phyloP scores from a whole-genome alignment of 805 yeast genomes.

The Pichia ethanolica region DNA sequence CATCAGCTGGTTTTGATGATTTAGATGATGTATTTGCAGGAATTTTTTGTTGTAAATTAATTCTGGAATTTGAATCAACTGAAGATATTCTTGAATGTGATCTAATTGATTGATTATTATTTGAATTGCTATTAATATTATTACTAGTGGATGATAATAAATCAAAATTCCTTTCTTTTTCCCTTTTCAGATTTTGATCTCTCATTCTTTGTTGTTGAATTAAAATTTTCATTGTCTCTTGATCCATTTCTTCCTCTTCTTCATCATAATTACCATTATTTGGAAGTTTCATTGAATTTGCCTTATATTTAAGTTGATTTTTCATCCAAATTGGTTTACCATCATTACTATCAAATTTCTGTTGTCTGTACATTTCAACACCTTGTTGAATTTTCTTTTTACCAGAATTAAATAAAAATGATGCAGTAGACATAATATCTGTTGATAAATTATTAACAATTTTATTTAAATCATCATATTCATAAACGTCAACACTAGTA shows the following conservation, averaged over 20 bases:
- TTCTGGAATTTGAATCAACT: too few species aligned
- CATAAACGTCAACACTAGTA: too few species aligned
- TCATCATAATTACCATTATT: slow-evolving; percentile 33
- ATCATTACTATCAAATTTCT: slow-evolving; percentile 23
- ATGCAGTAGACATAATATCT: slow-evolving; percentile 54
- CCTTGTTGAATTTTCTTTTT: slow-evolving; percentile 55
- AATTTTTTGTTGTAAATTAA: too few species aligned
- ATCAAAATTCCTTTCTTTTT: not conserved
- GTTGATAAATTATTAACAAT: slow-evolving; percentile 46
- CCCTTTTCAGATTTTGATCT: not conserved
- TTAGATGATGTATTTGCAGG: not conserved
- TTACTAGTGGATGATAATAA: not conserved
- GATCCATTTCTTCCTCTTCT: slow-evolving; percentile 32
- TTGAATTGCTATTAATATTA: too few species aligned
- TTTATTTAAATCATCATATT: slow-evolving; percentile 30
- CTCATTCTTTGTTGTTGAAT: slow-evolving; percentile 15
- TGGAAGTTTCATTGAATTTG: slow-evolving; percentile 27
- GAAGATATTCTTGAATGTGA: too few species aligned
- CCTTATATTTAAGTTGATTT: slow-evolving; percentile 42
- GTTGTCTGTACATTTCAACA: slow-evolving; percentile 46
- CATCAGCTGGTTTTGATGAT: slow-evolving; percentile 5
- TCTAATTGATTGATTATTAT: too few species aligned
- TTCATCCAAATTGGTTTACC: slow-evolving; percentile 71
- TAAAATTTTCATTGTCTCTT: slow-evolving; percentile 29
- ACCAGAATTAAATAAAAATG: slow-evolving; percentile 50